These are phyloP conservation scores for Sporothrix pseudoabietina DNA, from an alignment of 2,329 filamentous ascomycete genomes.

Conservation along the genomic window DNA sequence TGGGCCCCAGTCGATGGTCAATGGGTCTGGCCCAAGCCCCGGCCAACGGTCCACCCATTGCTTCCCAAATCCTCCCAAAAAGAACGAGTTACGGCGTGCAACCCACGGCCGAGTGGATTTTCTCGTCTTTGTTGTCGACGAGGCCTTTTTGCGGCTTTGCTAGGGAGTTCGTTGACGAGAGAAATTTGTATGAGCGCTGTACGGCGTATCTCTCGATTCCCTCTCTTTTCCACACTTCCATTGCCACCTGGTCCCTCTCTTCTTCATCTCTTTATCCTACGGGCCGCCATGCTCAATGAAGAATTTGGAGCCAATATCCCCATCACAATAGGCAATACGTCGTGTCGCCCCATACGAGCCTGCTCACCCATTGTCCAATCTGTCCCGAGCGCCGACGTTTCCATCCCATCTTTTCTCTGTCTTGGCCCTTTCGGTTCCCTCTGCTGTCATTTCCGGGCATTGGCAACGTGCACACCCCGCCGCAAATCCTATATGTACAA, in stretches of 20 bases:
- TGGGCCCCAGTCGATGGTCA: slow-evolving; percentile 7
- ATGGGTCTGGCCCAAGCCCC: slow-evolving; percentile 8
- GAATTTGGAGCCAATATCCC: slow-evolving; percentile 27
- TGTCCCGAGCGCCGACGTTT: not conserved
- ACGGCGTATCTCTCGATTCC: no score
- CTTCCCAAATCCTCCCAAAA: slow-evolving; percentile 20
- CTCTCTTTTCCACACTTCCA: no score
- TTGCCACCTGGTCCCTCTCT: not conserved
- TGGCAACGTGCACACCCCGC: not conserved
- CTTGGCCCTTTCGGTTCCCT: not conserved
- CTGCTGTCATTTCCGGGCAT: slow-evolving; percentile 10
- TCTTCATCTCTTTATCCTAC: not conserved
- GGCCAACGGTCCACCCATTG: slow-evolving; percentile 20
- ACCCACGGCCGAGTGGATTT: not conserved
- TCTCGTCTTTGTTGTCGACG: slow-evolving; percentile 4
- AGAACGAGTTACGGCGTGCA: not conserved
- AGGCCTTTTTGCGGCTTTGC: not conserved
- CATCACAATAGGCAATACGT: slow-evolving; percentile 18
- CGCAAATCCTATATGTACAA: slow-evolving; percentile 13
- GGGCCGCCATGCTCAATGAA: slow-evolving; percentile 30
- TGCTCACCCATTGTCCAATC: not conserved
- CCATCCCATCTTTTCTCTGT: slow-evolving; percentile 19
- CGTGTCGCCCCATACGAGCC: slow-evolving; percentile 18
- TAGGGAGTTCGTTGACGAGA: no score
- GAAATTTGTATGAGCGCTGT: no score